Evolutionary conservation across 2,329 filamentous ascomycete species (phyloP).

Genomic region (Xylariaceae sp.): DNA sequence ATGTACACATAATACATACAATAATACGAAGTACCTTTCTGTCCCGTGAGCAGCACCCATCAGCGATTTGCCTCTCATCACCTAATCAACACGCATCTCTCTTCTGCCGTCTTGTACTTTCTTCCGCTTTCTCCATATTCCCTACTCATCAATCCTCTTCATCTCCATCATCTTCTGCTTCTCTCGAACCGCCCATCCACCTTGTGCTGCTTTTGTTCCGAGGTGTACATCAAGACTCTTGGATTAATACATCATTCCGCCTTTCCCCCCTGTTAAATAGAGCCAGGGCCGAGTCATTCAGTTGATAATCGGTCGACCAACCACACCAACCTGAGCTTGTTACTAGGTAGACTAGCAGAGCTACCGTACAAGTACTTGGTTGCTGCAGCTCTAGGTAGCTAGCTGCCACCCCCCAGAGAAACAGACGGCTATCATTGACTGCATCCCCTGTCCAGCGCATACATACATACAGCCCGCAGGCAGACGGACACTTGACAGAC

Average conservation of each 20-base stretch:
- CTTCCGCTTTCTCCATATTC: conserved; percentile 14
- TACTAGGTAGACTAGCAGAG: conserved; percentile 10
- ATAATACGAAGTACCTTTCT: conserved; percentile 14
- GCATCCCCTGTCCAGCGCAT: conserved; percentile 14
- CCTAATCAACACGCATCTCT: conserved; percentile 1
- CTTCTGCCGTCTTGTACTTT: conserved; percentile 17
- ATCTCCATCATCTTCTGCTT: not conserved
- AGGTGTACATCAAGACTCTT: conserved; percentile 12
- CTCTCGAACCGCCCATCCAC: conserved; percentile 6
- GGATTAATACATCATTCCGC: conserved; percentile 14
- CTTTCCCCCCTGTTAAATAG: conserved; percentile 11
- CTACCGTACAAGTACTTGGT: not conserved
- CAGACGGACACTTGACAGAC: not conserved
- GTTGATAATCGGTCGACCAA: conserved; percentile 37
- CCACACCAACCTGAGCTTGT: conserved; percentile 13
- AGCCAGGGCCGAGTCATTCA: conserved; percentile 36
- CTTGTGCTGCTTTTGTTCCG: not conserved
- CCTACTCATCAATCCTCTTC: conserved; percentile 3
- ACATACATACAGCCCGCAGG: not conserved
- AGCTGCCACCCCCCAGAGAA: conserved; percentile 19
- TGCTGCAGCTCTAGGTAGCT: conserved; percentile 21
- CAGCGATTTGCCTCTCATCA: conserved; percentile 27
- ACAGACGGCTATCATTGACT: conserved; percentile 21
- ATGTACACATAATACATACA: too few species aligned
- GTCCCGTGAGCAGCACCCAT: conserved; percentile 24